Evolutionary conservation across 352 stramenopile genomes (phyloP).

Genomic region (Globisporangium ultimum): DNA sequence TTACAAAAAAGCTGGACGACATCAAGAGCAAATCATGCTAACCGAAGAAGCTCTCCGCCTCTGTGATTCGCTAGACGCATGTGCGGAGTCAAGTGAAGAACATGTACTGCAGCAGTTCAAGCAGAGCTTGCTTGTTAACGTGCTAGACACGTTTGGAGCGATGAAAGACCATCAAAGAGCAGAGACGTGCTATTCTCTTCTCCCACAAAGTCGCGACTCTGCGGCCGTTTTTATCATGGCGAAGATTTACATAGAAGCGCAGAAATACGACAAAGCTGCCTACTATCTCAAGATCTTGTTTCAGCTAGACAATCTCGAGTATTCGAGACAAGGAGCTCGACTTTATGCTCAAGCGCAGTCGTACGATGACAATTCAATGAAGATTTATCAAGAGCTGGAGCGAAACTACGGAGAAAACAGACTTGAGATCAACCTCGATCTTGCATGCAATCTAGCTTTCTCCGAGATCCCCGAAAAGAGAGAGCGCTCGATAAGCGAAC

Average conservation of each 20-base stretch:
- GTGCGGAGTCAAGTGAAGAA: slow-evolving; percentile 23
- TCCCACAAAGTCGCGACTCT: slow-evolving; percentile 29
- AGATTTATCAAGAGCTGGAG: slow-evolving; percentile 62
- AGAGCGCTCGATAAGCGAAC: slow-evolving; percentile 34
- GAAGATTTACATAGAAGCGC: slow-evolving; percentile 48
- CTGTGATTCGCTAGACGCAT: slow-evolving; percentile 44
- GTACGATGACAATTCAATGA: slow-evolving; percentile 47
- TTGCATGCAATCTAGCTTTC: slow-evolving; percentile 53
- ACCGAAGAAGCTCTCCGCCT: slow-evolving; percentile 58
- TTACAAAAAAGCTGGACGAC: slow-evolving; percentile 29
- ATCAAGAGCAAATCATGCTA: slow-evolving; percentile 41
- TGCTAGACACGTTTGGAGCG: slow-evolving; percentile 44
- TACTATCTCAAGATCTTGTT: slow-evolving; percentile 43
- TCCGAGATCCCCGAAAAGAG: slow-evolving; percentile 22
- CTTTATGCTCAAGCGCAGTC: slow-evolving; percentile 38
- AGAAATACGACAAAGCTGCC: slow-evolving; percentile 48
- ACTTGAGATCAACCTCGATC: slow-evolving; percentile 58
- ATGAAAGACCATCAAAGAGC: slow-evolving; percentile 50
- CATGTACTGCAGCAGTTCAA: slow-evolving; percentile 32
- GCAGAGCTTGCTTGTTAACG: slow-evolving; percentile 36
- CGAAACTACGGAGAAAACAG: slow-evolving; percentile 52
- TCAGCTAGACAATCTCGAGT: slow-evolving; percentile 41
- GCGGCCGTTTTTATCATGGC: slow-evolving; percentile 47
- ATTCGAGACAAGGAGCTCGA: slow-evolving; percentile 41
- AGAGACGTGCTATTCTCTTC: slow-evolving; percentile 54